Evolutionary conservation across 192 early-diverging fungal species (phyloP), one percentile per base, ranked within the genome.

Genomic region (Diversispora epigaea): DNA sequence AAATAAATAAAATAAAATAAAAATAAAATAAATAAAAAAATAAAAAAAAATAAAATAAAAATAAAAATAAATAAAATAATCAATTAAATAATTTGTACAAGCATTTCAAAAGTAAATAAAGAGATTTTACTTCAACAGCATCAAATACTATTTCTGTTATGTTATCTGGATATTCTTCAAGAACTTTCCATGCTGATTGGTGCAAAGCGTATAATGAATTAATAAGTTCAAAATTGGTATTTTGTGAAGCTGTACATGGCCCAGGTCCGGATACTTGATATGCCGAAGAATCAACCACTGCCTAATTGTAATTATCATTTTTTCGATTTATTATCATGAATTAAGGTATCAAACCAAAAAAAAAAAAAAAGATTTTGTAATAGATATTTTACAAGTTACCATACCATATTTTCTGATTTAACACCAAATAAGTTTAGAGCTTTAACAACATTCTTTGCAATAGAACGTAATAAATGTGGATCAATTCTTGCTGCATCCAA

Each of bases 401-500:
- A 60, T 86, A 89, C 90, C 80, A 84, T 58, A 32, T 80, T 76
- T 71, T 89, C 88, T 22, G 84, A 83, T 71, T 90, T 89, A 5
- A 76, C 77, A 56, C 81, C 70, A 79, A 82, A 91, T 83, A 87
- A 84, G 62, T 82, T 89, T 49, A 90, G 58, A 12, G 89, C 84
- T 72, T 89, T 90, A 39, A 76, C 66, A 4, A 79, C 84, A 73
- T 91, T 90, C 32, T 85, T 85, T 7, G 83, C 73, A 0, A 91
- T 81, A 14, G 78, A 57, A 64, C 83, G 77, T 11, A 88, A 22
- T 14, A 92, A 70, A 15, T 80, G 67, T 4, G 78, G 63, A 72
- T 91, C 91, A 77, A 92, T 89, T 71, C 89, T 89, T 3, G 84
- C 87, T 32, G 79, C 81, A 47, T 91, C 88, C 40, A 92, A 73